A percentile compares a stretch with the other conserved stretches of the same genome.
Evolutionary conservation across 768 basidiomycete species (phyloP).

Genomic region (Sistotremastrum niveocremeum): DNA sequence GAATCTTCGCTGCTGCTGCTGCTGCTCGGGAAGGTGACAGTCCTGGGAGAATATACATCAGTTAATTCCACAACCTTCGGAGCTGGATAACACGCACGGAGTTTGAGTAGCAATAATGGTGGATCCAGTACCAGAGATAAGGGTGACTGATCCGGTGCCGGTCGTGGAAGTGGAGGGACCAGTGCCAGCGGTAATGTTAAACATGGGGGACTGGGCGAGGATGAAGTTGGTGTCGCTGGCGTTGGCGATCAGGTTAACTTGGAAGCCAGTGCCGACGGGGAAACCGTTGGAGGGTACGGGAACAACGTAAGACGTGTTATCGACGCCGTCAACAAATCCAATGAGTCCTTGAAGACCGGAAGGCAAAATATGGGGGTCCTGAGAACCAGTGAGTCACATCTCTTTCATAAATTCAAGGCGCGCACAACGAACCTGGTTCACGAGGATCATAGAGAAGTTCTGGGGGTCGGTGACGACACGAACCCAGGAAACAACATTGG

Average conservation of each 20-base stretch:
- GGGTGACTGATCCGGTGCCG: conserved; percentile 6
- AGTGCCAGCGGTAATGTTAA: conserved; percentile 29
- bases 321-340: conserved; percentile 38
- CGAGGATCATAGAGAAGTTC: conserved; percentile 59
- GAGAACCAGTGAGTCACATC: conserved; percentile 4
- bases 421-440: conserved; percentile 36
- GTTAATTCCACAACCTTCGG: too few relatives aligned
- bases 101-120: too few relatives aligned
- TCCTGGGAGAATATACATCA: too few relatives aligned
- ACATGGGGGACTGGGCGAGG: conserved; percentile 58
- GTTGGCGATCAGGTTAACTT: conserved; percentile 55
- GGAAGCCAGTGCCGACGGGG: conserved; percentile 48
- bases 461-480: conserved; percentile 50
- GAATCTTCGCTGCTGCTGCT: too few relatives aligned
- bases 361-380: conserved; percentile 24
- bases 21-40: too few relatives aligned
- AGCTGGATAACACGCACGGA: too few relatives aligned
- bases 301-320: conserved; percentile 22
- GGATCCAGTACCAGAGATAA: too few relatives aligned
- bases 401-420: neutral
- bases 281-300: conserved; percentile 51
- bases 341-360: conserved; percentile 34
- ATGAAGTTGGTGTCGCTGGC: conserved; percentile 33
- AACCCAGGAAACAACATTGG: conserved; percentile 45
- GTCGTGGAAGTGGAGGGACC: conserved; percentile 10